A percentile compares a stretch with the other conserved stretches of the same genome.
Conservation (phyloP, 2,329 filamentous ascomycete genomes). For the Talaromyces sp. region DNA sequence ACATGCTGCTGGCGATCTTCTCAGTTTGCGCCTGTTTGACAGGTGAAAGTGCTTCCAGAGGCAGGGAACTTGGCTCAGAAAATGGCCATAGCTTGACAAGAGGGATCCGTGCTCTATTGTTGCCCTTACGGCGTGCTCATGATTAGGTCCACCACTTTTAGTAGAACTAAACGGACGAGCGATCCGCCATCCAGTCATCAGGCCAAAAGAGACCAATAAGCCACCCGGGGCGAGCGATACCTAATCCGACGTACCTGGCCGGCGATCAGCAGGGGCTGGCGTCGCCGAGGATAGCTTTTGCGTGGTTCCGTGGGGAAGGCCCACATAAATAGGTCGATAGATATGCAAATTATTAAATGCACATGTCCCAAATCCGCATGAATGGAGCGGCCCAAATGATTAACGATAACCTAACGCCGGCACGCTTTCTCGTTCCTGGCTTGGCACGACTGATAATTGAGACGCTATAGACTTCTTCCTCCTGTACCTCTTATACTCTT, state of each 20-base stretch:
- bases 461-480: not conserved
- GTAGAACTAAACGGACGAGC: not conserved
- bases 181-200: not conserved
- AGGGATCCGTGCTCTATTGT: not conserved
- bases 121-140: not conserved
- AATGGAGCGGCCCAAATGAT: not conserved
- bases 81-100: not conserved
- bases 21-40: not conserved
- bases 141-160: not conserved
- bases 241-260: not conserved
- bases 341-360: not conserved
- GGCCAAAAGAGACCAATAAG: not conserved
- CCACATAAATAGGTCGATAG: not conserved
- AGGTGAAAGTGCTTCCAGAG: not conserved
- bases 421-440: not conserved
- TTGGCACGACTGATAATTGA: not conserved
- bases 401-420: not conserved
- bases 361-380: not conserved
- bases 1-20: not conserved
- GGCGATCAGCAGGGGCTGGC: not conserved
- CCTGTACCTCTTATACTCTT: not conserved
- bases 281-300: not conserved
- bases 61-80: not conserved
- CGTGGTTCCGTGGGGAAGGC: not conserved
- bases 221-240: not conserved